These are phyloP conservation scores for Protoeuglena noctilucae DNA, from an alignment of 139 green algal species.

Conservation along the genomic window DNA sequence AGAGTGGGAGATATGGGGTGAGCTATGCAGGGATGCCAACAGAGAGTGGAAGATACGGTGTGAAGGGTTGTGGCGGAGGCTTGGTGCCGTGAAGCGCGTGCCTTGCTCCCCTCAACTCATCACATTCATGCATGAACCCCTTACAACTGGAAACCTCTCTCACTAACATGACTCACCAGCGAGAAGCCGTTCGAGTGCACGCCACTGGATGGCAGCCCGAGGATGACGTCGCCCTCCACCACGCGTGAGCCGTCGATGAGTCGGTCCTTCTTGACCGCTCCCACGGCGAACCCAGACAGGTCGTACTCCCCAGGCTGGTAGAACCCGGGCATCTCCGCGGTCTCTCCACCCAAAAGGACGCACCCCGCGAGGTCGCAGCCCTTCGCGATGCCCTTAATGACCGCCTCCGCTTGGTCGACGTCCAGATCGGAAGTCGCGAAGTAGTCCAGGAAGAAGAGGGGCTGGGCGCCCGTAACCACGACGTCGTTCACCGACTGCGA, in stretches of 20 bases:
- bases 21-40: no score
- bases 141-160: no score
- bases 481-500: slow-evolving; percentile 98
- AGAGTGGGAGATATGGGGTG: not conserved
- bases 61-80: no score
- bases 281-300: slow-evolving; percentile 92
- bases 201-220: slow-evolving; percentile 65
- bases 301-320: slow-evolving; percentile 96
- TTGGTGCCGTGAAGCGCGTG: no score
- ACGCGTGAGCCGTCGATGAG: slow-evolving; percentile 79
- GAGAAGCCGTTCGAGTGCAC: slow-evolving; percentile 96
- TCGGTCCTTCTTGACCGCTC: slow-evolving; percentile 77
- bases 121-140: no score
- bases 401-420: slow-evolving; percentile 78
- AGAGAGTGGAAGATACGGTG: no score
- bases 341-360: slow-evolving; percentile 84
- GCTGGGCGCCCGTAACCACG: slow-evolving; percentile 77
- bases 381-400: slow-evolving; percentile 90
- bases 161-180: slow-evolving; percentile 72
- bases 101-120: no score
- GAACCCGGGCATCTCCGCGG: slow-evolving; percentile 96
- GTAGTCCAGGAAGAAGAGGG: slow-evolving; percentile 98
- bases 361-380: slow-evolving; percentile 80
- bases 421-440: slow-evolving; percentile 82
- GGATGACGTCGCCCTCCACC: slow-evolving; percentile 61